Evolutionary conservation across 805 yeast genomes (phyloP).

Genomic region (Teunomyces funiuensis): DNA sequence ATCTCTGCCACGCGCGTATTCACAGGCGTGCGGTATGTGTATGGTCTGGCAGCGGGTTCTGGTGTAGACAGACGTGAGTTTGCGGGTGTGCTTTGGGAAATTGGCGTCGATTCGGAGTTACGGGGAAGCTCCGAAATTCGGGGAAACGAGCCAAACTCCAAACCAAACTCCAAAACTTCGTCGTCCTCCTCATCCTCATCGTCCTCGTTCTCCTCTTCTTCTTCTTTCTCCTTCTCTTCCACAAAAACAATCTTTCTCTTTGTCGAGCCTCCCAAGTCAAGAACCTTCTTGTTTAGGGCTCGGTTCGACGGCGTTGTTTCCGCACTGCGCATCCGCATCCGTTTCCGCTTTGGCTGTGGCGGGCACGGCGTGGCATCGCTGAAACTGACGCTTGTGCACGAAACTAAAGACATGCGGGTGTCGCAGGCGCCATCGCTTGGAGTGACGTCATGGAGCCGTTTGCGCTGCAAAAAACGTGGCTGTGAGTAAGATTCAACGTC

Average conservation of each 20-base stretch:
- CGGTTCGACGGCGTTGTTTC: conserved; percentile 23
- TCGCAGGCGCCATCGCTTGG: too few species aligned
- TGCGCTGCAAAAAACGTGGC: conserved; percentile 22
- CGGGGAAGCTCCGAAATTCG: too few species aligned
- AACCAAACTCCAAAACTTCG: too few species aligned
- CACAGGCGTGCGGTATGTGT: conserved; percentile 19
- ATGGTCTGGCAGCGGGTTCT: too few species aligned
- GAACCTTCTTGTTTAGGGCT: conserved; percentile 18
- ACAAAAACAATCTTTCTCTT: too few species aligned
- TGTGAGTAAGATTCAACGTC: conserved; percentile 17
- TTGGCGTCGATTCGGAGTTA: conserved; percentile 29
- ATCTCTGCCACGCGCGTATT: conserved; percentile 8
- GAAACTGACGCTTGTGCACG: too few species aligned
- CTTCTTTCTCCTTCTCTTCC: conserved; percentile 10
- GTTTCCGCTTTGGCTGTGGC: conserved; percentile 37
- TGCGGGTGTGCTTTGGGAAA: conserved; percentile 44
- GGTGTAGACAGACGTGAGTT: conserved; percentile 40
- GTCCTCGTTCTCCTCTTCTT: conserved; percentile 11
- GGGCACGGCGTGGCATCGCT: conserved; percentile 48
- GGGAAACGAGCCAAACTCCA: too few species aligned
- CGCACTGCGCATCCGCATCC: conserved; percentile 21
- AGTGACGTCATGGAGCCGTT: conserved; percentile 25
- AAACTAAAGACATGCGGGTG: too few species aligned
- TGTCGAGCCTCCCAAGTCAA: too few species aligned
- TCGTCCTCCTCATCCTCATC: conserved; percentile 11